Conservation (phyloP, 345 rosid species). For the Salix caprea region DNA sequence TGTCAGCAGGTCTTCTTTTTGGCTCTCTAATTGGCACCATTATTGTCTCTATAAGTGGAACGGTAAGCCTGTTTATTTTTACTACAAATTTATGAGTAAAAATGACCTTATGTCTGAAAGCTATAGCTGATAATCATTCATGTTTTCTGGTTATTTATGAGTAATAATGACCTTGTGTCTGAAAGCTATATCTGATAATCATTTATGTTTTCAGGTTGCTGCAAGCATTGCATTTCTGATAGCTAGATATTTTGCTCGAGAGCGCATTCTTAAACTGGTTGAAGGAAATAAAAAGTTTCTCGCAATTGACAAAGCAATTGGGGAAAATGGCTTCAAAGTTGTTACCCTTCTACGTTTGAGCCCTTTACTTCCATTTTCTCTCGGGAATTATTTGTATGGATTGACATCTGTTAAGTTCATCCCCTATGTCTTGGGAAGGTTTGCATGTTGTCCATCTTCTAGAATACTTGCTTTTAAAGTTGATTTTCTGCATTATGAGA, state of each 20-base stretch:
- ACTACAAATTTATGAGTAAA: background rate
- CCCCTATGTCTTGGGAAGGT: slow-evolving; percentile 94
- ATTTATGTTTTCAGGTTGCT: slow-evolving; percentile 57
- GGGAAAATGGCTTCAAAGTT: slow-evolving; percentile 89
- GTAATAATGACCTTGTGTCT: background rate
- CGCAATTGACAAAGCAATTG: slow-evolving; percentile 96
- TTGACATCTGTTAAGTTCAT: slow-evolving; percentile 89
- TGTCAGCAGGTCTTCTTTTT: slow-evolving; percentile 98
- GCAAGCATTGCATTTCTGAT: slow-evolving; percentile 90
- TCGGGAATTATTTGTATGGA: slow-evolving; percentile 90
- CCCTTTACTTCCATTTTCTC: slow-evolving; percentile 94
- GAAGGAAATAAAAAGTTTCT: slow-evolving; percentile 93
- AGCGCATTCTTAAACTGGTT: slow-evolving; percentile 85
- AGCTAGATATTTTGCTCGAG: slow-evolving; percentile 97
- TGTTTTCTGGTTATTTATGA: slow-evolving; percentile 42
- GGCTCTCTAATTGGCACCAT: slow-evolving; percentile 83
- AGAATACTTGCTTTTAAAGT: background rate
- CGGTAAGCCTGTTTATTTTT: slow-evolving; percentile 43
- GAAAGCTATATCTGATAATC: slow-evolving; percentile 13
- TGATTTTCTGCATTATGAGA: background rate
- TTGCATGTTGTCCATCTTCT: slow-evolving; percentile 11
- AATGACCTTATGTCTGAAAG: slow-evolving; percentile 4
- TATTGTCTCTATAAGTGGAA: slow-evolving; percentile 97
- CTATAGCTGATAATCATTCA: slow-evolving; percentile 17
- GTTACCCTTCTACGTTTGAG: slow-evolving; percentile 92